These are phyloP conservation scores for Alisma plantagoaquatica DNA, from an alignment of 106 monocot genomes.

Conservation along the genomic window DNA sequence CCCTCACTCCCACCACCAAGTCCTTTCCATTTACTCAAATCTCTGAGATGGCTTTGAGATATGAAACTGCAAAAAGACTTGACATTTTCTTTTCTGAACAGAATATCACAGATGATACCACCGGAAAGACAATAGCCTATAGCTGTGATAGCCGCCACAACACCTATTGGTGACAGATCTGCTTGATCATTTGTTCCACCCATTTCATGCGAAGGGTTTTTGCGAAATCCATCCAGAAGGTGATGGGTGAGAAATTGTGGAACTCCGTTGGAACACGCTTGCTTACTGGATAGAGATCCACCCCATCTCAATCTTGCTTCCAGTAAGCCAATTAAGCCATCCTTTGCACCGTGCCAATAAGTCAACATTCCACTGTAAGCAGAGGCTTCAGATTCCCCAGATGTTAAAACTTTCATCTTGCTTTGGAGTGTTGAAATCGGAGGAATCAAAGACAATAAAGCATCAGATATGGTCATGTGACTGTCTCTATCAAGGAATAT, in stretches of 20 bases:
- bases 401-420: slow-evolving; percentile 37
- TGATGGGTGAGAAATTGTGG: slow-evolving; percentile 66
- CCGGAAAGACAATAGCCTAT: slow-evolving; percentile 70
- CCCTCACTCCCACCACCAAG: slow-evolving; percentile 69
- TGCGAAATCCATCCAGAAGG: slow-evolving; percentile 33
- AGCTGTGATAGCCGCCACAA: slow-evolving; percentile 53
- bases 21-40: slow-evolving; percentile 60
- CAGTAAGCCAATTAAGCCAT: slow-evolving; percentile 76
- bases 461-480: slow-evolving; percentile 41
- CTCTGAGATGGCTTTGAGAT: slow-evolving; percentile 53
- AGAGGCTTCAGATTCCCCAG: slow-evolving; percentile 37
- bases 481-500: slow-evolving; percentile 51
- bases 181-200: slow-evolving; percentile 14
- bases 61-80: slow-evolving; percentile 56
- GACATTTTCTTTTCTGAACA: slow-evolving; percentile 57
- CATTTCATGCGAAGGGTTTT: slow-evolving; percentile 26
- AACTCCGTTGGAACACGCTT: slow-evolving; percentile 86
- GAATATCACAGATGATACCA: slow-evolving; percentile 59
- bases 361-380: slow-evolving; percentile 24
- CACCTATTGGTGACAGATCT: slow-evolving; percentile 79
- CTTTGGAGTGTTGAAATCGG: slow-evolving; percentile 61
- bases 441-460: slow-evolving; percentile 57
- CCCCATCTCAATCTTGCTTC: slow-evolving; percentile 75
- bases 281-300: slow-evolving; percentile 70
- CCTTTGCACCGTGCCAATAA: slow-evolving; percentile 51